Base-by-base conservation (phyloP, 2,329 filamentous ascomycete species). In the Aspergillus versicolor region DNA sequence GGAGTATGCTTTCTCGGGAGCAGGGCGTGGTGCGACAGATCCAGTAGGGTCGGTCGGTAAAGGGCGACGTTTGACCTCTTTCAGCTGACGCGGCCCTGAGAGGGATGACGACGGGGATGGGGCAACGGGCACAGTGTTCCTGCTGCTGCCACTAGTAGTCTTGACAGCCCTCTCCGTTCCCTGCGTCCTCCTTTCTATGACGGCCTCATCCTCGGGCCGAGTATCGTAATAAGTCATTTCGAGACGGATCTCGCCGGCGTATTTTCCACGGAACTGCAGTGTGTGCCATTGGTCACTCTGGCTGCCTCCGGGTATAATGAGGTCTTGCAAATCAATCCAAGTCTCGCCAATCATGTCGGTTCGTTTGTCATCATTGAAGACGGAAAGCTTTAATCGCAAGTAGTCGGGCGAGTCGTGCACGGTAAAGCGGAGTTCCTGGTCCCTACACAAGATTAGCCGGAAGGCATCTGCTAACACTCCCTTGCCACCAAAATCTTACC, bases 311-410 rank as follows among this genome's bases (percentile, higher is more conserved):
- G 87, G 81, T 19, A 92, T 82, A 61, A 99, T 84, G 66, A 99
- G 89, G 65, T 86, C 83, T 64, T 87, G 86, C 58, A 99, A 81
- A 69, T 90, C 89, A 57, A 97, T 85, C 88, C 91, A 97, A 6
- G 90, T 87, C 75, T 99, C 94, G 63, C 94, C 94, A 67, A 99
- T 97, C 63, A 99, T 76, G 65, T 99, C 94, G 0, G 93, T 97
- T 79, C 89, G 95, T 79, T 97, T 97, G 77, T 99, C 94, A 69
- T 99, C 94, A 71, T 96, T 97, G 79, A 99, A 99, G 5, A 97
- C 85, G 3, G 93, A 97, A 15, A 97, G 83, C 73, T 99, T 99
- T 56, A 99, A 83, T 72, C 92, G 91, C 76, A 91, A 92, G 79
- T 99, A 99, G 76, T 99, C 94, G 17, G 92, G 88, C 15, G 92